Base-by-base conservation (phyloP, 768 basidiomycete genomes). In the Pholiota conissans region DNA sequence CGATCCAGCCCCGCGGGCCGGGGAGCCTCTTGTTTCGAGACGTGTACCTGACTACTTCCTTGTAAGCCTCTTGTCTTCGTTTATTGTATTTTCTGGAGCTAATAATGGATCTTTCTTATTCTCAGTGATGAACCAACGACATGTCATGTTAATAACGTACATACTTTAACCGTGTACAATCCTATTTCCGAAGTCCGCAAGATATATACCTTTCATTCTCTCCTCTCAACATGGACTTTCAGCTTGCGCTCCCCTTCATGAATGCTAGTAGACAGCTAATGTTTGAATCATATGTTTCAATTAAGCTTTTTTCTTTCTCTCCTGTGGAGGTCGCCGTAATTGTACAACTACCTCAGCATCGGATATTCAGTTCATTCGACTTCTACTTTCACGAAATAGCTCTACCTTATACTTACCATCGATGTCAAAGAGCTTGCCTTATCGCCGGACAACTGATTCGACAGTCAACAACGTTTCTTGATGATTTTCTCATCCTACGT, bases 1-100 rank as follows among this genome's bases (percentile, higher is more conserved):
- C 75, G 97, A 99, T 77, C 97, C 97, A 69, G 97, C 97, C 65
- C 97, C 97, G 67, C 84, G 97, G 72, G 95, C 96, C 69, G 97
- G 97, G 65, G 97, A 99, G 74, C 97, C 97, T 49, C 87, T 98
- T 59, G 97, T 99, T 62, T 95, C 95, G 70, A 84, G 92, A 75
- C 90, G 92, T 73, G 92, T 93, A 75, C 92, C 92, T 69, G 92
- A 94, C 76, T 94, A 94, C 76, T 94, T 94, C 85, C 83, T 94
- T 71, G 91, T 93, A 69, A 68, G 87, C 79, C 30, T 28, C 20
- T 9, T 60, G 3, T 13, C 8, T n/a, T 45, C 10, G 30, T 30
- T 55, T 45, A 6, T 52, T 51, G 54, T 27, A 45, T 9, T 10
- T 22, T 42, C n/a, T 39, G 16, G 16, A 10, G 22, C 51, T 59